Conservation (phyloP, 106 monocot species). For the Posidonia australis region DNA sequence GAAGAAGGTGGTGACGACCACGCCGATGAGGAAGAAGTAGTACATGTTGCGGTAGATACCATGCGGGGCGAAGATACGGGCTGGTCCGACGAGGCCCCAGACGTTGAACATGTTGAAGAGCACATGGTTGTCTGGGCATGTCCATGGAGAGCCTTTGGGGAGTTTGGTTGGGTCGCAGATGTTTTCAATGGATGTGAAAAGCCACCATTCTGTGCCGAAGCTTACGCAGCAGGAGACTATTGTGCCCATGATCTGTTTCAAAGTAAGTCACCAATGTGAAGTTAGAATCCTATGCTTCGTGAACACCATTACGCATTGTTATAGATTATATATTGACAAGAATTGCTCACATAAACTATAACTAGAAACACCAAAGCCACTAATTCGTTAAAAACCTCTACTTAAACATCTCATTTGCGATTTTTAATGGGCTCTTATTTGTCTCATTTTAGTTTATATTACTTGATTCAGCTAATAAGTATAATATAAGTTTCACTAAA, state of each 20-base stretch:
- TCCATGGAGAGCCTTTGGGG: slow-evolving; percentile 20
- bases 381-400: too few relatives aligned
- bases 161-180: slow-evolving; percentile 16
- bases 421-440: too few relatives aligned
- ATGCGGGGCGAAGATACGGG: slow-evolving; percentile 21
- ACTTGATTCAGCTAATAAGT: too few relatives aligned
- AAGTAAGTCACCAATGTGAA: too few relatives aligned
- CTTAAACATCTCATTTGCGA: too few relatives aligned
- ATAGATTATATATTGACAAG: too few relatives aligned
- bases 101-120: slow-evolving; percentile 27
- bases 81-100: slow-evolving; percentile 30
- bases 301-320: too few relatives aligned
- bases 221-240: slow-evolving; percentile 12
- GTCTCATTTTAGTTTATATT: too few relatives aligned
- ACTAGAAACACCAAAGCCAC: too few relatives aligned
- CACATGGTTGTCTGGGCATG: slow-evolving; percentile 24
- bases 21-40: slow-evolving; percentile 20
- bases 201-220: slow-evolving; percentile 27
- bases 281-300: too few relatives aligned
- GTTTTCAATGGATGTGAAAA: slow-evolving; percentile 18
- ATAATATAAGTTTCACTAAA: too few relatives aligned
- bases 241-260: slow-evolving; percentile 34
- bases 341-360: too few relatives aligned
- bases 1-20: slow-evolving; percentile 4
- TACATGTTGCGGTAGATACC: slow-evolving; percentile 21